Conservation (phyloP, 2,329 filamentous ascomycete species). For the Cephalotrichum gorgonifer region DNA sequence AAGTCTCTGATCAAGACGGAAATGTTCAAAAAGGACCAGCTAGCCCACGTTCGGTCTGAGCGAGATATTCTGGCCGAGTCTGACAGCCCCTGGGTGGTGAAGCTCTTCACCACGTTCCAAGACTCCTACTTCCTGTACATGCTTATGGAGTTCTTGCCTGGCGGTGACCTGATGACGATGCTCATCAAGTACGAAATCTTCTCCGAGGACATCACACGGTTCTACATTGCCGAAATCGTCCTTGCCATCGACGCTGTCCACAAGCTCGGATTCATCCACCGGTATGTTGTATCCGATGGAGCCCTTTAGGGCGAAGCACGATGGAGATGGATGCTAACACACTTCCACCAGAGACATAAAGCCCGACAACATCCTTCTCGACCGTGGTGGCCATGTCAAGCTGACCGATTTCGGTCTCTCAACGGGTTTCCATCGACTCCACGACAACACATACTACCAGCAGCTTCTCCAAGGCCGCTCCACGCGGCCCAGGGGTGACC, state of each 20-base stretch:
- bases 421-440: constrained; percentile 94
- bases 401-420: constrained; percentile 96
- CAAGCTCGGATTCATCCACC: constrained; percentile 95
- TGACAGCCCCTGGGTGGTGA: constrained; percentile 99
- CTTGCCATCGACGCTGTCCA: constrained; percentile 98
- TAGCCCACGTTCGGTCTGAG: constrained; percentile 94
- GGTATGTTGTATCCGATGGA: constrained; percentile 45
- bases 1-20: constrained; percentile 98
- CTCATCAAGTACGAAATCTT: constrained; percentile 99
- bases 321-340: neutral
- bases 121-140: constrained; percentile 95
- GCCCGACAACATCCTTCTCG: constrained; percentile 94
- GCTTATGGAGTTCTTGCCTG: constrained; percentile 98
- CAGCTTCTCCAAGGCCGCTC: constrained; percentile 78
- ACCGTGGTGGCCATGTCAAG: constrained; percentile 94
- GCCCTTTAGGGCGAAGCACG: too few species aligned
- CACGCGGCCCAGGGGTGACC: constrained; percentile 58
- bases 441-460: constrained; percentile 98
- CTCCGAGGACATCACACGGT: constrained; percentile 94
- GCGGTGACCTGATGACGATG: constrained; percentile 99
- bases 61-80: constrained; percentile 96
- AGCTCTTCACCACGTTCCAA: constrained; percentile 96
- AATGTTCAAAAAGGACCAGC: constrained; percentile 99
- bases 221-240: constrained; percentile 98
- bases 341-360: constrained; percentile 81